Percentiles rank a stretch among this genome's conserved stretches.
Evolutionary conservation across 805 yeast genomes (phyloP).

Genomic region (Yarrowia yakushimensis): DNA sequence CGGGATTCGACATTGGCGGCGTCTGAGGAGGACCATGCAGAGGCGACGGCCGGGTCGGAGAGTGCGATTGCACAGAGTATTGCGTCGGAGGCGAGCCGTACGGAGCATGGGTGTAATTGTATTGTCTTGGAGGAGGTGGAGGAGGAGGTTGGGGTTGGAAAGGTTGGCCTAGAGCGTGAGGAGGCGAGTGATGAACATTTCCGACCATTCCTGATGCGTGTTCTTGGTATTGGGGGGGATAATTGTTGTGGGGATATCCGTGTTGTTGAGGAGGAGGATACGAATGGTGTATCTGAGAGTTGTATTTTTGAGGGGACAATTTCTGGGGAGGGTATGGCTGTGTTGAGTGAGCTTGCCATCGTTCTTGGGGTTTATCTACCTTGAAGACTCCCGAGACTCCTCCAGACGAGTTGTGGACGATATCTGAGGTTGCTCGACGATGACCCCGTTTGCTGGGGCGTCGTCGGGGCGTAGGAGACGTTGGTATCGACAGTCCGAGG

Average conservation of each 20-base stretch:
- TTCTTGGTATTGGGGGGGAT: background rate
- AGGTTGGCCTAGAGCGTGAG: background rate
- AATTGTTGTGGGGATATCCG: background rate
- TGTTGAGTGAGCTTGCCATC: background rate
- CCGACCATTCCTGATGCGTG: background rate
- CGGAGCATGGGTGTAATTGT: background rate
- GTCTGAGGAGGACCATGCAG: background rate
- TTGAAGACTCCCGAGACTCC: constrained; percentile 15
- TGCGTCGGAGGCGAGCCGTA: background rate
- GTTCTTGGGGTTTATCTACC: background rate
- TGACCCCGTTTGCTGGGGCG: background rate
- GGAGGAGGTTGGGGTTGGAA: background rate
- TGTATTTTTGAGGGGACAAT: background rate
- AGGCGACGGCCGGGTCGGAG: background rate
- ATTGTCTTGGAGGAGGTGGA: background rate
- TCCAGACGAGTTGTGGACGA: background rate
- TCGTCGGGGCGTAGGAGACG: background rate
- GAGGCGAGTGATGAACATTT: background rate
- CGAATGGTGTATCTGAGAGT: too few relatives aligned
- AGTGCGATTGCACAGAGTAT: background rate
- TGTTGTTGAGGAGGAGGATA: background rate
- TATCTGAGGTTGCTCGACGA: background rate
- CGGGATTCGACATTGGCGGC: background rate
- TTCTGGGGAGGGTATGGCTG: background rate
- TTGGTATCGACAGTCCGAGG: background rate